These are phyloP conservation scores for Backusella mclennaniae DNA, from an alignment of 192 early-diverging fungal genomes.

Conservation along the genomic window DNA sequence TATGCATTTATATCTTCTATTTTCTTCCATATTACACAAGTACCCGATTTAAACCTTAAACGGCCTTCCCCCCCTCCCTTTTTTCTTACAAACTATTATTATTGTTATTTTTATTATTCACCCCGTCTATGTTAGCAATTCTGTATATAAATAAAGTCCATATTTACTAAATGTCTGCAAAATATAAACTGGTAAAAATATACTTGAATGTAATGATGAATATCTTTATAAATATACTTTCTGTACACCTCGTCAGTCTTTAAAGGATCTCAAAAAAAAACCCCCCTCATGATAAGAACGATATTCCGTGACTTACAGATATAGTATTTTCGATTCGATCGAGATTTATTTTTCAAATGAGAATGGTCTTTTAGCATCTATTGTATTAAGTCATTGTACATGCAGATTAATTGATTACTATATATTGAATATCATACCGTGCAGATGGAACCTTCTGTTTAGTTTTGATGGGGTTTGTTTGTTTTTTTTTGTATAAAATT, in stretches of 20 bases:
- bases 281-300: background rate
- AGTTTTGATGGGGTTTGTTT: background rate
- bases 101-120: background rate
- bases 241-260: background rate
- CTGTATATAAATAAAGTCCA: background rate
- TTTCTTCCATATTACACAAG: constrained; percentile 1
- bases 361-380: background rate
- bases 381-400: background rate
- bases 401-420: background rate
- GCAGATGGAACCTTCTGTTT: background rate
- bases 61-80: background rate
- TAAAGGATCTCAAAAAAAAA: background rate
- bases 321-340: background rate
- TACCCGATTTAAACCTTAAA: constrained; percentile 7
- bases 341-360: background rate
- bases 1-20: background rate
- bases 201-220: background rate
- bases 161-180: background rate
- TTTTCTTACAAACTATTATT: background rate
- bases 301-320: background rate
- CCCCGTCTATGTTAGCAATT: background rate
- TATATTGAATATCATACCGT: background rate
- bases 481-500: background rate
- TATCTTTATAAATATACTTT: background rate
- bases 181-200: background rate